Base-by-base conservation (phyloP, 306 rosid species). In the Vachellia collinsii region DNA sequence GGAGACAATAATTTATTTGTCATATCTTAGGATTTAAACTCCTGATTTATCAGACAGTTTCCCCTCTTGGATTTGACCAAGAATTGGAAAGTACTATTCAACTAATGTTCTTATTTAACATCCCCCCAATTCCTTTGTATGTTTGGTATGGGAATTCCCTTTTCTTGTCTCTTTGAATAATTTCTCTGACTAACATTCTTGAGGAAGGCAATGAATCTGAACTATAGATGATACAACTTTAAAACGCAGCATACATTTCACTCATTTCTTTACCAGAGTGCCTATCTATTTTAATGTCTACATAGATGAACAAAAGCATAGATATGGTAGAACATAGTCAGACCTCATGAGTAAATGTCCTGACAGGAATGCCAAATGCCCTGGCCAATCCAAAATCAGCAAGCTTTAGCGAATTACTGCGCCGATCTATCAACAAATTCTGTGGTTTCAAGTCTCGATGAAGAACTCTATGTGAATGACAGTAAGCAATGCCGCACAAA, bases 301-400 rank as follows among this genome's bases (percentile, higher is more conserved):
- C 68, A 72, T n/a, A 4, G 22, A 82, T 37, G 76, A 72, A 42
- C 37, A 70, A 34, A 82, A 72, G 68, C 54, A 77, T 73, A 67
- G 16, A 76, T 54, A 80, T 81, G 75, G 75, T 67, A 29, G 87
- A 16, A 64, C 25, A 65, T 62, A 22, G 42, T 46, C 82, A 46
- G 79, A 95, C 99, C 99, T 95, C 98, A 12, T 91, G 99, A 13
- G 99, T 95, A 81, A 95, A 95, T 79, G 98, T 93, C 83, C 98
- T 93, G 86, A 93, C 98, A 82, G 99, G 99, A 86, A 95, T 93
- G 80, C 99, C 98, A 89, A 95, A 95, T 64, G 98, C 99, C 88
- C 99, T 87, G 77, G 99, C 99, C 86, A 95, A 89, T 87, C 99
- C 99, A 81, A 95, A 95, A 83, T 95, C 99, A 67, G 99, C 98